Evolutionary conservation across 2,329 filamentous ascomycete genomes (phyloP).

Genomic region (Sarocladium oryzae): DNA sequence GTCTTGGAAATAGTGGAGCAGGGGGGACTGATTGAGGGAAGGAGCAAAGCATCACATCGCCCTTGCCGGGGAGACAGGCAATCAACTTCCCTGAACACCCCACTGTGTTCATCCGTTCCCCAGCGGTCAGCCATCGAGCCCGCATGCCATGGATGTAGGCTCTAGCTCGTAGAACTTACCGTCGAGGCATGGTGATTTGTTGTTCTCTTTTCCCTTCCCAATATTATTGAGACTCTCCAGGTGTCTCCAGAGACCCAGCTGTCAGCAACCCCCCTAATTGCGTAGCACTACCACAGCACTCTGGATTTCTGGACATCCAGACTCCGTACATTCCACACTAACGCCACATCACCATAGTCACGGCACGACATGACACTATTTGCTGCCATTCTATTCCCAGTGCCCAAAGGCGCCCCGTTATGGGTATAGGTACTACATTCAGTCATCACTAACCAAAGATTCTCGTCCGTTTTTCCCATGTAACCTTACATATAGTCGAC

Average conservation of each 20-base stretch:
- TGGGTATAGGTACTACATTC: not conserved
- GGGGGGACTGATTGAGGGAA: not conserved
- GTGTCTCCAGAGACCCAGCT: too few relatives aligned
- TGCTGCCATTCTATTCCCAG: not conserved
- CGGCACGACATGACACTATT: not conserved
- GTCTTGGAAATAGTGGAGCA: slow-evolving; percentile 2
- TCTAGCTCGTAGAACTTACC: too few relatives aligned
- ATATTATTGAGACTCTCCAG: too few relatives aligned
- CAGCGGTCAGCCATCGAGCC: too few relatives aligned
- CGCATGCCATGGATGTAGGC: too few relatives aligned
- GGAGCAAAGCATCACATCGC: not conserved
- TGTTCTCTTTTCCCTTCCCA: too few relatives aligned
- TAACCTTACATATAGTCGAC: not conserved
- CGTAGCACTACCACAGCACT: too few relatives aligned
- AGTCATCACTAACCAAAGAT: not conserved
- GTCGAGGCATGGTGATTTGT: too few relatives aligned
- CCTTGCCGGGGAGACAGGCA: not conserved
- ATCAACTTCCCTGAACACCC: not conserved
- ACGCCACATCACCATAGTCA: not conserved
- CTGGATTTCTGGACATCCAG: too few relatives aligned
- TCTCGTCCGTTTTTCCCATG: not conserved
- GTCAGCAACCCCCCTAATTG: too few relatives aligned
- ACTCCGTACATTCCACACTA: not conserved
- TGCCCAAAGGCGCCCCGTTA: not conserved
- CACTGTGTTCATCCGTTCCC: too few relatives aligned